phyloP scores from a whole-genome alignment of 306 rosid species.

The Sechiopsis laciniata region DNA sequence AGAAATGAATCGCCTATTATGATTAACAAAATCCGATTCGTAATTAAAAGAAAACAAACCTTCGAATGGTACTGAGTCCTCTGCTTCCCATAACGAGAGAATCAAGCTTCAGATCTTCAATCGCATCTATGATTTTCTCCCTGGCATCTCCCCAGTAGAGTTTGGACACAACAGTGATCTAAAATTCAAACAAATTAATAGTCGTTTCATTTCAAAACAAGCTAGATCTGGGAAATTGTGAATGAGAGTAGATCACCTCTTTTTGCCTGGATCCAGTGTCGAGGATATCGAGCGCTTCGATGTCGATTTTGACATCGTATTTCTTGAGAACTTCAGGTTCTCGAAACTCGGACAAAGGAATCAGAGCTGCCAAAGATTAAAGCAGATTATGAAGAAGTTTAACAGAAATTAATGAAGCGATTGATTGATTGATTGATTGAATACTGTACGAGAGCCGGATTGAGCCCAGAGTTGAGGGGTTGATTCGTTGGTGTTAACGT shows the following conservation, averaged over 20 bases:
- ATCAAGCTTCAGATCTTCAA: constrained; percentile 74
- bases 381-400: not conserved
- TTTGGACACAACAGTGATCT: constrained; percentile 57
- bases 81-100: constrained; percentile 90
- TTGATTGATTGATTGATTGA: not conserved
- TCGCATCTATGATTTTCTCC: constrained; percentile 66
- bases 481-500: constrained; percentile 41
- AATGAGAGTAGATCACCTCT: no score
- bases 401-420: not conserved
- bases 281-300: constrained; percentile 64
- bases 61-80: constrained; percentile 60
- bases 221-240: no score
- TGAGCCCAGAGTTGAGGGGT: constrained; percentile 15
- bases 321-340: constrained; percentile 42
- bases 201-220: no score
- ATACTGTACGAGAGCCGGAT: constrained; percentile 66
- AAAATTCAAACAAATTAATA: no score
- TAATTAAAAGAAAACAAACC: not conserved
- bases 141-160: constrained; percentile 93
- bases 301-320: constrained; percentile 49
- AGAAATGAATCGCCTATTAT: constrained; percentile 28
- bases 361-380: constrained; percentile 46
- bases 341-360: constrained; percentile 64
- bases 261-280: constrained; percentile 63
- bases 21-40: not conserved